These are phyloP conservation scores for Pseudogymnoascus sp. DNA, from an alignment of 2,329 filamentous ascomycete species.

Conservation along the genomic window DNA sequence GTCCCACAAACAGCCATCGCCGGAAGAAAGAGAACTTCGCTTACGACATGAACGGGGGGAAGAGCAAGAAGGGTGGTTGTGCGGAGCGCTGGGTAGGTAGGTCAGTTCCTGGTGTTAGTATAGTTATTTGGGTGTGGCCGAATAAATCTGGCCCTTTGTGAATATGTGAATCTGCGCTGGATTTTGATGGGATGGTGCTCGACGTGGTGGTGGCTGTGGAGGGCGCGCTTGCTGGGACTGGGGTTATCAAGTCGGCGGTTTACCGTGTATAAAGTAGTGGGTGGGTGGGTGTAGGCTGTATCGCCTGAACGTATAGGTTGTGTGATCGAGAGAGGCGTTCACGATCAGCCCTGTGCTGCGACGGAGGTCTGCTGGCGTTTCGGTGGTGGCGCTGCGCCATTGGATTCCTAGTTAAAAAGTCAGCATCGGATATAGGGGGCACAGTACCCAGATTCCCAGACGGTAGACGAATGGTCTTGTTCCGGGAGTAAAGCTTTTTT, in stretches of 20 bases:
- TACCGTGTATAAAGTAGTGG: background rate
- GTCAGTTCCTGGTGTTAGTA: slow-evolving; percentile 3
- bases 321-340: background rate
- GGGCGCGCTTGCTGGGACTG: background rate
- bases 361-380: slow-evolving; percentile 28
- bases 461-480: slow-evolving; percentile 2
- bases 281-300: background rate
- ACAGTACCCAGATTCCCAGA: slow-evolving; percentile 4
- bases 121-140: slow-evolving; percentile 1
- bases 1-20: background rate
- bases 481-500: background rate
- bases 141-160: background rate
- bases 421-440: slow-evolving; percentile 1
- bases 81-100: background rate
- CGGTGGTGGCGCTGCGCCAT: slow-evolving; percentile 15
- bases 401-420: background rate
- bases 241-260: background rate
- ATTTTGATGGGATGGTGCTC: background rate
- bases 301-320: background rate
- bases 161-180: background rate
- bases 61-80: background rate
- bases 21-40: slow-evolving; percentile 4
- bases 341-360: slow-evolving; percentile 21
- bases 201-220: background rate
- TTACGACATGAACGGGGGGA: slow-evolving; percentile 1